These are phyloP conservation scores for Aspergillus candidus DNA, from an alignment of 2,329 filamentous ascomycete genomes.

Conservation along the genomic window DNA sequence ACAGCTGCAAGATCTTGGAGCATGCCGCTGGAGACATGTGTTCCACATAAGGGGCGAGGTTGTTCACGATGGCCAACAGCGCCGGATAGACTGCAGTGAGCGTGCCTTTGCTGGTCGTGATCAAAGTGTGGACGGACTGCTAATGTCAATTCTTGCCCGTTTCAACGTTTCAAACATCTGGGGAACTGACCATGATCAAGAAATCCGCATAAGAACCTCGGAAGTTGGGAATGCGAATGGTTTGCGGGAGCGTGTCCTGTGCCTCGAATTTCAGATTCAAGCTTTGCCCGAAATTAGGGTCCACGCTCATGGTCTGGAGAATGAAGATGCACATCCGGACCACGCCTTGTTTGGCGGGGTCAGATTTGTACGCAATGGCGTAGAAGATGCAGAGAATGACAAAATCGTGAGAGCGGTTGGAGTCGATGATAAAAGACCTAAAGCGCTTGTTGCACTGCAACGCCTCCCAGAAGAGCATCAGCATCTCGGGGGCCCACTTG, in stretches of 20 bases:
- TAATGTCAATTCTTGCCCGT: constrained; percentile 4
- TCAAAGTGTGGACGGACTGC: constrained; percentile 83
- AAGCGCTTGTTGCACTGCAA: constrained; percentile 98
- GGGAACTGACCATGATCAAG: constrained; percentile 63
- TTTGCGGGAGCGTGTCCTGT: constrained; percentile 77
- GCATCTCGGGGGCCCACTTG: constrained; percentile 88
- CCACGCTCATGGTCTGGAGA: constrained; percentile 88
- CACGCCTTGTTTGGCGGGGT: constrained; percentile 81
- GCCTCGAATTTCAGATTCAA: constrained; percentile 84
- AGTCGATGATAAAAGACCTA: constrained; percentile 93
- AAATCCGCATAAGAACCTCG: constrained; percentile 90
- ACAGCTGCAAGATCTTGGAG: constrained; percentile 78
- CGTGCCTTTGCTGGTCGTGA: constrained; percentile 84
- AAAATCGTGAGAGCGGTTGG: constrained; percentile 87
- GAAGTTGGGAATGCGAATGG: constrained; percentile 78
- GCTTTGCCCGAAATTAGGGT: constrained; percentile 81
- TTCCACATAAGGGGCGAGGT: constrained; percentile 79
- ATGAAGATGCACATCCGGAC: constrained; percentile 98
- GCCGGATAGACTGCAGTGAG: constrained; percentile 89
- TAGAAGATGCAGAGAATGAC: constrained; percentile 87
- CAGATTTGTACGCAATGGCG: constrained; percentile 79
- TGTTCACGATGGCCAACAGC: constrained; percentile 85
- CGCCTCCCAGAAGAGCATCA: constrained; percentile 96
- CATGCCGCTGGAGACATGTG: constrained; percentile 68
- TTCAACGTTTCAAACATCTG: neutral